Conservation (phyloP, 2,329 filamentous ascomycete species). For the Thelonectria discophora region DNA sequence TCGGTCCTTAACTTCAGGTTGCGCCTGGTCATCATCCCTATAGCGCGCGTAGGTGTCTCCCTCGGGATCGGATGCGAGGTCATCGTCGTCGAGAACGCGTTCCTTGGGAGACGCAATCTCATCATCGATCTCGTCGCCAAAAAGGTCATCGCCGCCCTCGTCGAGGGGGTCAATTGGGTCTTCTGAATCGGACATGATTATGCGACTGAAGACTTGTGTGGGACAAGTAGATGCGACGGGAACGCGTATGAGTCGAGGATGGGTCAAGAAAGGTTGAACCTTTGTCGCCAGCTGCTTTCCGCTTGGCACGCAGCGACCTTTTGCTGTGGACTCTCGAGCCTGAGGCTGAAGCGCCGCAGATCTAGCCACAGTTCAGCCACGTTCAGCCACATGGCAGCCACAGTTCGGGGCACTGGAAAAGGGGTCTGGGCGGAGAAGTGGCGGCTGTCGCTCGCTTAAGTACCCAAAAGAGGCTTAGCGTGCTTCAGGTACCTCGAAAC, state of each 20-base stretch:
- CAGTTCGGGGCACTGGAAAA: slow-evolving; percentile 13
- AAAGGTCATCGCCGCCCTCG: slow-evolving; percentile 68
- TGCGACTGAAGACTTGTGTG: slow-evolving; percentile 2
- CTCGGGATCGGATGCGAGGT: slow-evolving; percentile 62
- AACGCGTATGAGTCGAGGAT: neutral
- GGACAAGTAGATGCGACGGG: slow-evolving; percentile 12
- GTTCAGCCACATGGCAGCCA: slow-evolving; percentile 22
- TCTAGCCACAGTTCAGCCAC: slow-evolving; percentile 28
- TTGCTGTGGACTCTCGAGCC: slow-evolving; percentile 5
- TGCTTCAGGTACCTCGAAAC: slow-evolving; percentile 39
- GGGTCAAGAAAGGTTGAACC: slow-evolving; percentile 22
- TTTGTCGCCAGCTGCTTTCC: slow-evolving; percentile 17
- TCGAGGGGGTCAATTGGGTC: slow-evolving; percentile 62
- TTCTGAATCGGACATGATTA: slow-evolving; percentile 65
- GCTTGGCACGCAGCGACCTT: neutral
- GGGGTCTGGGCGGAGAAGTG: slow-evolving; percentile 25
- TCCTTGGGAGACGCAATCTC: slow-evolving; percentile 68
- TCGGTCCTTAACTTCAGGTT: slow-evolving; percentile 60
- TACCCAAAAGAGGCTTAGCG: slow-evolving; percentile 35
- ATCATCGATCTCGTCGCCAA: slow-evolving; percentile 68
- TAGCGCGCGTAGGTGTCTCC: slow-evolving; percentile 52
- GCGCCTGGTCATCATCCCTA: slow-evolving; percentile 55
- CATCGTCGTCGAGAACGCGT: slow-evolving; percentile 70
- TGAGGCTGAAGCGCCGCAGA: slow-evolving; percentile 27
- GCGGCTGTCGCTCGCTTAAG: slow-evolving; percentile 30